A percentile compares a stretch with the other conserved stretches of the same genome.
phyloP scores from a whole-genome alignment of 352 stramenopile genomes.

The Phytophthora pistaciae region DNA sequence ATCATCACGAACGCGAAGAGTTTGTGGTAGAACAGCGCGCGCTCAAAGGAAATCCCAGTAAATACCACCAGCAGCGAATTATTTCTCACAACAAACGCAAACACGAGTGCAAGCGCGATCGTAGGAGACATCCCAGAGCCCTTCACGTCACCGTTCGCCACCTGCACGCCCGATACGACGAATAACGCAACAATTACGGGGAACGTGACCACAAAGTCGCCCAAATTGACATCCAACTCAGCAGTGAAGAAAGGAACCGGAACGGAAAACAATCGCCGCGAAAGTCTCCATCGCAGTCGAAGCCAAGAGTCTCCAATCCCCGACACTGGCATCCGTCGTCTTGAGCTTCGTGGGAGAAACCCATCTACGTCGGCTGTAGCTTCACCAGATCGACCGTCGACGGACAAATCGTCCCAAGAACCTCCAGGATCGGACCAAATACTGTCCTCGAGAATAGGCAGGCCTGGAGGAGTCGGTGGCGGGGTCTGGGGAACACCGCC shows the following conservation, averaged over 20 bases:
- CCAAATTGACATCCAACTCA: conserved; percentile 38
- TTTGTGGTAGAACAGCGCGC: conserved; percentile 58
- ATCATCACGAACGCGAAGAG: conserved; percentile 45
- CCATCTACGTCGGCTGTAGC: conserved; percentile 1
- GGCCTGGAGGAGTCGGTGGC: not conserved
- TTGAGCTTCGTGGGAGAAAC: not conserved
- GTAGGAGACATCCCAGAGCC: conserved; percentile 28
- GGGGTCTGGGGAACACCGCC: not conserved
- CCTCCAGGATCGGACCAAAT: conserved; percentile 23
- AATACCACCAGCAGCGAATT: conserved; percentile 45
- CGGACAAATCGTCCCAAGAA: conserved; percentile 18
- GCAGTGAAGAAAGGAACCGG: conserved; percentile 35
- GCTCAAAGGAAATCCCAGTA: conserved; percentile 54
- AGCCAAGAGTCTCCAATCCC: conserved; percentile 18
- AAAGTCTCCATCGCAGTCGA: conserved; percentile 31
- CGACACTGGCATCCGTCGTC: not conserved
- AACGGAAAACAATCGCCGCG: conserved; percentile 28
- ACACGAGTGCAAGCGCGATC: conserved; percentile 39
- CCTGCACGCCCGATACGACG: conserved; percentile 14
- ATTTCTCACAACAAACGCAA: conserved; percentile 52
- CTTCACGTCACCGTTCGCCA: conserved; percentile 15
- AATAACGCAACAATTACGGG: conserved; percentile 20
- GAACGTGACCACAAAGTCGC: conserved; percentile 41
- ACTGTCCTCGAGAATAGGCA: conserved; percentile 28
- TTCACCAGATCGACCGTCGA: conserved; percentile 5